phyloP scores from a whole-genome alignment of 164 flowering plant genomes.

The Euptelea pleiosperma region DNA sequence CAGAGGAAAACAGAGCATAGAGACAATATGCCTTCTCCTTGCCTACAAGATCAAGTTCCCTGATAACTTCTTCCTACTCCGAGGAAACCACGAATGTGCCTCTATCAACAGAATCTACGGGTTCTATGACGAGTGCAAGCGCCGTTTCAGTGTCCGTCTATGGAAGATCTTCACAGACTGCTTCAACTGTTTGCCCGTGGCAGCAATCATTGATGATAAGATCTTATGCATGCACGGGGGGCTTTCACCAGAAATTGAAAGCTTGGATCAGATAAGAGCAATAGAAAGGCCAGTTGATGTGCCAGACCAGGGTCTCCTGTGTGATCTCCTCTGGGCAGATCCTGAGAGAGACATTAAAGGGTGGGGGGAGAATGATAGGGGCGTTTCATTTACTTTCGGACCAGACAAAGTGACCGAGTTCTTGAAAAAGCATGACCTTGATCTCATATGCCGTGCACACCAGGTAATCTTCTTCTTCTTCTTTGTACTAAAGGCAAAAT shows the following conservation, averaged over 20 bases:
- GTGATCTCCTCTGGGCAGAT: constrained; percentile 58
- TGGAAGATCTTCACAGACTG: constrained; percentile 53
- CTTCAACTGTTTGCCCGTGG: constrained; percentile 57
- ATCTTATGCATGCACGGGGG: constrained; percentile 62
- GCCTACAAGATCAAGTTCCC: constrained; percentile 55
- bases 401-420: constrained; percentile 51
- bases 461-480: constrained; percentile 41
- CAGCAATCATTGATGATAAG: constrained; percentile 50
- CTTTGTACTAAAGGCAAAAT: too few relatives aligned
- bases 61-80: constrained; percentile 49
- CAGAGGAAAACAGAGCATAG: constrained; percentile 58
- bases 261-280: constrained; percentile 41
- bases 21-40: constrained; percentile 52
- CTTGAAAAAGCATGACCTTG: constrained; percentile 51
- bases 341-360: constrained; percentile 48
- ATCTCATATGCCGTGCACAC: constrained; percentile 60
- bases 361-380: constrained; percentile 61
- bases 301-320: constrained; percentile 51
- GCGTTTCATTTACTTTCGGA: constrained; percentile 55
- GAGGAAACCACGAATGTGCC: constrained; percentile 64
- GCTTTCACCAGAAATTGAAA: constrained; percentile 46
- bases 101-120: constrained; percentile 60
- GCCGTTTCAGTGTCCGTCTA: constrained; percentile 48
- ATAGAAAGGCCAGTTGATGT: constrained; percentile 52
- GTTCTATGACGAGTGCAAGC: constrained; percentile 59